These are phyloP conservation scores for Cutaneotrichosporon sp. DNA, from an alignment of 1,284 basidiomycete species.

Conservation along the genomic window DNA sequence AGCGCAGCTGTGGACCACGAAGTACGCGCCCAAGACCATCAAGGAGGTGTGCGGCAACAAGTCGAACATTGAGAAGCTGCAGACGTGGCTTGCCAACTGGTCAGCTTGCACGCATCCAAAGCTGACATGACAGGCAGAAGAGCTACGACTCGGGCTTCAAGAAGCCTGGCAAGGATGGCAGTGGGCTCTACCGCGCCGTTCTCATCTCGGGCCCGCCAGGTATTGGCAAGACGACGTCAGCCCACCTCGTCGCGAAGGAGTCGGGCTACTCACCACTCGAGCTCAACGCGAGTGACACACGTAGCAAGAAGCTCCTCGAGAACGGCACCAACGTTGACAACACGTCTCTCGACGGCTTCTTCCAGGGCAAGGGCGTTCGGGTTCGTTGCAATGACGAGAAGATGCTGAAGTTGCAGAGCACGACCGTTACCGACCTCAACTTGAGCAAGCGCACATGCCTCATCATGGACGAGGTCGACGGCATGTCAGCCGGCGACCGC, in stretches of 20 bases:
- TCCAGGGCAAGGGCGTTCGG: constrained; percentile 64
- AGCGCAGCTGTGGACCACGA: constrained; percentile 86
- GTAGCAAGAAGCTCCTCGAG: constrained; percentile 97
- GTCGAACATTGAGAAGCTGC: constrained; percentile 79
- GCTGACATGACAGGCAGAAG: constrained; percentile 61
- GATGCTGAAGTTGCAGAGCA: constrained; percentile 53
- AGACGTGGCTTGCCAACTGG: constrained; percentile 85
- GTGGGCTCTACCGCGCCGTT: constrained; percentile 81
- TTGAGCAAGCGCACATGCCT: constrained; percentile 80
- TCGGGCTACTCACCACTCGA: constrained; percentile 91
- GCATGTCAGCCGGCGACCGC: constrained; percentile 96
- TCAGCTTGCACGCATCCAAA: constrained; percentile 47
- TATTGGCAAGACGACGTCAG: constrained; percentile 96
- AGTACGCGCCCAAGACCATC: constrained; percentile 82
- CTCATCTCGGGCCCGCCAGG: constrained; percentile 92
- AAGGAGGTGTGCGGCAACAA: constrained; percentile 98
- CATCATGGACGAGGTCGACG: constrained; percentile 99
- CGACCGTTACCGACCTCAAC: constrained; percentile 66
- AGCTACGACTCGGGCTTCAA: constrained; percentile 77
- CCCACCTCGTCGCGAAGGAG: constrained; percentile 84
- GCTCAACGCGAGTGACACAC: constrained; percentile 90
- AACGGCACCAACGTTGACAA: constrained; percentile 84
- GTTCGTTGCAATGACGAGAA: constrained; percentile 16
- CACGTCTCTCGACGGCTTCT: constrained; percentile 82
- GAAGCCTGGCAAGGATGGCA: constrained; percentile 88